Evolutionary conservation across 106 monocot genomes (phyloP).

Genomic region (Dioscorea dumetorum): DNA sequence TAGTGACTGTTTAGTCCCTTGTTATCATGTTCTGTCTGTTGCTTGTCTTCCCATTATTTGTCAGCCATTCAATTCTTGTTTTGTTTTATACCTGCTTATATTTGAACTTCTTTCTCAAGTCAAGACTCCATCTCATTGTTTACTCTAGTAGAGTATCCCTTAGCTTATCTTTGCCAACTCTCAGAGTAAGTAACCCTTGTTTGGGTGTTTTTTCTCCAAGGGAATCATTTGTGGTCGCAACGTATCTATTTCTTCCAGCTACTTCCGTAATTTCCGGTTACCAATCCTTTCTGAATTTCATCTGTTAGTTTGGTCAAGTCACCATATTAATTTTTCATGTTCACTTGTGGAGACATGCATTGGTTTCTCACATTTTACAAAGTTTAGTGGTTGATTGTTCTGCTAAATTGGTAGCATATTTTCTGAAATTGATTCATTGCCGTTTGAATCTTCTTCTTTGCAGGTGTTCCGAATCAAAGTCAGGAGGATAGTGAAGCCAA

Average conservation of each 20-base stretch:
- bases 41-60: not conserved
- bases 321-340: no score
- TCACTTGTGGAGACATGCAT: no score
- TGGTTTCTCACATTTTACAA: no score
- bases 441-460: not conserved
- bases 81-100: not conserved
- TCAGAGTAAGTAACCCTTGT: not conserved
- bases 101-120: not conserved
- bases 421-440: not conserved
- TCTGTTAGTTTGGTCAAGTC: no score
- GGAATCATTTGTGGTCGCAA: no score
- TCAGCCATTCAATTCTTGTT: not conserved
- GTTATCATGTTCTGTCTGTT: not conserved
- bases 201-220: not conserved
- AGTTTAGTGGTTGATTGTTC: not conserved
- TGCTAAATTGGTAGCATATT: not conserved
- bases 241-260: no score
- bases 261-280: no score
- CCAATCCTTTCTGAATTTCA: no score
- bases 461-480: not conserved
- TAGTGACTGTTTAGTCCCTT: not conserved
- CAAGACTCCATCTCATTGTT: no score
- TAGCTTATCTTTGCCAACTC: no score
- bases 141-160: no score
- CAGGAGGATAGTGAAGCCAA: conserved; percentile 58